Evolutionary conservation across 164 flowering plant genomes (phyloP), one percentile per base, ranked within the genome.

Genomic region (Dillenia suffruticosa): DNA sequence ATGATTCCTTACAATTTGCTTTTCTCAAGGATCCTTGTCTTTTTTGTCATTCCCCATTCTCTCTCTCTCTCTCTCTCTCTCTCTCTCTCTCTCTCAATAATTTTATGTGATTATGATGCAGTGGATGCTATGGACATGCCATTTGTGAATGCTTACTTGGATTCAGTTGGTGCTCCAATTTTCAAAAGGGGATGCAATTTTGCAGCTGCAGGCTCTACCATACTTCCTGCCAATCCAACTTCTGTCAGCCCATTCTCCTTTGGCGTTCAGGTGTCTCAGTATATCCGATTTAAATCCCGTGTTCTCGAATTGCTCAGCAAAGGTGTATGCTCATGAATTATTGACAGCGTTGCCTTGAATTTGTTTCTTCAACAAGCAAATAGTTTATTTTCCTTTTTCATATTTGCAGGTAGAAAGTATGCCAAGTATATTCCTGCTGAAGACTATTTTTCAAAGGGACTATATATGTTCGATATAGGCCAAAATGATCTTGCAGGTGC

Each of bases 401-500:
- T 57, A 49, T 63, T 62, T 66, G 62, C 76, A 95, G 99, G 85
- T 17, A 82, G 63, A 64, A 86, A 76, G 58, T 46, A 64, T 49
- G 71, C 67, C 8, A 89, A 80, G 70, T 88, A 76, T 57, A 51
- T 95, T n/a, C 99, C 99, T 0, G 56, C 58, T 15, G 70, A 70
- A 70, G 82, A 82, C 24, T 79, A 57, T 59, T 95, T 95, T 58
- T 58, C 26, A 44, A 82, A 78, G 69, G 96, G 80, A 17, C 84
- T 95, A 12, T 95, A 88, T 79, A 91, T 80, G 89, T 86, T 95
- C 48, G 99, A 95, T 67, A 85, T 95, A 56, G 97, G 97, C 61
- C 99, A 91, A 77, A 95, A 95, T 72, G 99, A 95, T 77, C 81
- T 95, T 17, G 96, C 92, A 12, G 90, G 88, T 50, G 94, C 89